phyloP scores from a whole-genome alignment of 768 basidiomycete species.

The Tylopilus intermedius region DNA sequence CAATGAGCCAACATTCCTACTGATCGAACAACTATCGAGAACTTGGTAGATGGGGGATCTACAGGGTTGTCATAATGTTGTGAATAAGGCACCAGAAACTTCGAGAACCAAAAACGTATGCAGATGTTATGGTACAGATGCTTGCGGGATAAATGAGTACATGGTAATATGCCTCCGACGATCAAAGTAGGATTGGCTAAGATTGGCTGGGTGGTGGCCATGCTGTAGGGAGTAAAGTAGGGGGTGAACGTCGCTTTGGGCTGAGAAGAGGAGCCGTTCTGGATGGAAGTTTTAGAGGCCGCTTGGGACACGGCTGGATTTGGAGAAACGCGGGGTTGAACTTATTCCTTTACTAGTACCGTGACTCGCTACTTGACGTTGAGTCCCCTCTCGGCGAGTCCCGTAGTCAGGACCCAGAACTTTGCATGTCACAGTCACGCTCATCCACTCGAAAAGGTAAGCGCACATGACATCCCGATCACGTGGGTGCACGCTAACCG shows the following conservation, averaged over 20 bases:
- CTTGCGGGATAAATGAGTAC: slow-evolving; percentile 4
- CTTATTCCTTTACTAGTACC: slow-evolving; percentile 16
- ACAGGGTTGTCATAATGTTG: slow-evolving; percentile 5
- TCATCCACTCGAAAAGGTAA: too few species aligned
- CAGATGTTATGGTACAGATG: slow-evolving; percentile 31
- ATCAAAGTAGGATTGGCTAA: neutral
- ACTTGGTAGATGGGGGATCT: slow-evolving; percentile 29
- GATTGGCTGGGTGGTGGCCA: slow-evolving; percentile 21
- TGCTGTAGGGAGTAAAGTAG: slow-evolving; percentile 19
- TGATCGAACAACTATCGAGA: slow-evolving; percentile 37
- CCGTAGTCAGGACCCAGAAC: too few species aligned
- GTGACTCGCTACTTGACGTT: too few species aligned
- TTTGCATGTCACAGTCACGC: too few species aligned
- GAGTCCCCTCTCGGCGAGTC: too few species aligned
- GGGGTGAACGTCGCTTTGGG: slow-evolving; percentile 20
- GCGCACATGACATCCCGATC: too few species aligned
- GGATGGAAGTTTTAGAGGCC: slow-evolving; percentile 9
- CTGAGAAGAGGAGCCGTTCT: slow-evolving; percentile 16
- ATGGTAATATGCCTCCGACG: neutral
- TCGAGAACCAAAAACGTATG: slow-evolving; percentile 10
- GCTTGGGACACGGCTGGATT: slow-evolving; percentile 11
- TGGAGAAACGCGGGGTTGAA: slow-evolving; percentile 13
- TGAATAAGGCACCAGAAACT: slow-evolving; percentile 5
- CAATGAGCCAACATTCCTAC: slow-evolving; percentile 37
- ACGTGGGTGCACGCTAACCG: too few species aligned